Percentiles rank a stretch among this genome's conserved stretches.
Evolutionary conservation across 441 rosid genomes (phyloP).

Genomic region (Cnidoscolus chayamansa): DNA sequence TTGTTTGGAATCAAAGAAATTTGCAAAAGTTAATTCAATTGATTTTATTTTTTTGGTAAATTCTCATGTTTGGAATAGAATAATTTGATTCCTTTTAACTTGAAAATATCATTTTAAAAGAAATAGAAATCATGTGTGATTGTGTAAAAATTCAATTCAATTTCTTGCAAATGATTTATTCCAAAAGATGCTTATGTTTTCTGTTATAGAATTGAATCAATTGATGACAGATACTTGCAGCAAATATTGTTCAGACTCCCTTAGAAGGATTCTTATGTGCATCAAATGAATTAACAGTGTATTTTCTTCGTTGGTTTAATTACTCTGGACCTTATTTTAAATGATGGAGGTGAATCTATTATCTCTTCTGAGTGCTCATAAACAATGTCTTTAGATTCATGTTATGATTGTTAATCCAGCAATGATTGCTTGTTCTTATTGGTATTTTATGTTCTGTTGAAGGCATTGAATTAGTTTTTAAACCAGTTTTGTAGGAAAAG

Average conservation of each 20-base stretch:
- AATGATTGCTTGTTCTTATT: background rate
- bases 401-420: background rate
- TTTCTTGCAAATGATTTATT: too few relatives aligned
- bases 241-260: background rate
- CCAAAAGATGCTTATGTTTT: background rate
- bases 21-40: too few relatives aligned
- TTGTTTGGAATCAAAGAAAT: too few relatives aligned
- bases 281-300: background rate
- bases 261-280: background rate
- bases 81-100: too few relatives aligned
- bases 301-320: background rate
- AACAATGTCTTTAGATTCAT: background rate
- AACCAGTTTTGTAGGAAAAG: background rate
- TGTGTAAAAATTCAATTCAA: too few relatives aligned
- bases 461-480: background rate
- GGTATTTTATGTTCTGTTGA: background rate
- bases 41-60: too few relatives aligned
- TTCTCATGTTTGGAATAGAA: too few relatives aligned
- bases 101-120: too few relatives aligned
- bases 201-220: background rate
- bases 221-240: background rate
- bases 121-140: too few relatives aligned
- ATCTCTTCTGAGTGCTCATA: background rate
- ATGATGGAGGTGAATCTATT: conserved; percentile 7
- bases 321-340: background rate